Percentiles rank a stretch among this genome's conserved stretches.
phyloP scores from a whole-genome alignment of 768 basidiomycete species.

The Gymnopilus dilepis region DNA sequence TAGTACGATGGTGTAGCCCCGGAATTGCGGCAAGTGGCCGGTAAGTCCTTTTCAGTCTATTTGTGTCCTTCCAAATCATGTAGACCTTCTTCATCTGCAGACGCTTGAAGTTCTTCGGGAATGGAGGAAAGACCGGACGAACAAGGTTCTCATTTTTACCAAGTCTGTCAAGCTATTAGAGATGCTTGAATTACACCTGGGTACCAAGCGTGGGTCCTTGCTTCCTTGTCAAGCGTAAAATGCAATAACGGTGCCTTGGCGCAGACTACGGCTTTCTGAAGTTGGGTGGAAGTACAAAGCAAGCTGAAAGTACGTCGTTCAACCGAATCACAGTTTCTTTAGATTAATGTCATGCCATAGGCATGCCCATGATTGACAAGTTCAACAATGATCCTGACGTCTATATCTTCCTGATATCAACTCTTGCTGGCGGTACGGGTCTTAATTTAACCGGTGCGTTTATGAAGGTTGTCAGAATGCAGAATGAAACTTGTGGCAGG shows the following conservation, averaged over 20 bases:
- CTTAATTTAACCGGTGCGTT: constrained; percentile 72
- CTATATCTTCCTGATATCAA: constrained; percentile 89
- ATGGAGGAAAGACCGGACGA: constrained; percentile 66
- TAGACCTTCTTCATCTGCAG: constrained; percentile 37
- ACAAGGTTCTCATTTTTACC: constrained; percentile 94
- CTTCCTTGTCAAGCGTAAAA: no score
- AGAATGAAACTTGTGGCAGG: no score
- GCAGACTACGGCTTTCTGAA: constrained; percentile 67
- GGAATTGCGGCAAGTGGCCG: constrained; percentile 86
- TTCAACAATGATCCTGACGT: constrained; percentile 78
- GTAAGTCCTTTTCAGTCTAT: constrained; percentile 44
- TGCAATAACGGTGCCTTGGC: no score
- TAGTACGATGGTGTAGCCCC: constrained; percentile 61
- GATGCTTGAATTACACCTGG: constrained; percentile 81
- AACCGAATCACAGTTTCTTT: background rate
- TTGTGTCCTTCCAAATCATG: background rate
- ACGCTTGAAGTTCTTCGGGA: constrained; percentile 66
- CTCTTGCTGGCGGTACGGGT: constrained; percentile 90
- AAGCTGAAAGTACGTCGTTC: constrained; percentile 61
- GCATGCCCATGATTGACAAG: constrained; percentile 85
- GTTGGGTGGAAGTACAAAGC: constrained; percentile 80
- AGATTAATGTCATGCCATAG: constrained; percentile 44
- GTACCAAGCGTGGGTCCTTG: constrained; percentile 48
- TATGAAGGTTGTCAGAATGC: background rate
- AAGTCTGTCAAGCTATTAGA: constrained; percentile 90